Conservation (phyloP, 352 stramenopile species). For the Pilasporangium apinafurcum region DNA sequence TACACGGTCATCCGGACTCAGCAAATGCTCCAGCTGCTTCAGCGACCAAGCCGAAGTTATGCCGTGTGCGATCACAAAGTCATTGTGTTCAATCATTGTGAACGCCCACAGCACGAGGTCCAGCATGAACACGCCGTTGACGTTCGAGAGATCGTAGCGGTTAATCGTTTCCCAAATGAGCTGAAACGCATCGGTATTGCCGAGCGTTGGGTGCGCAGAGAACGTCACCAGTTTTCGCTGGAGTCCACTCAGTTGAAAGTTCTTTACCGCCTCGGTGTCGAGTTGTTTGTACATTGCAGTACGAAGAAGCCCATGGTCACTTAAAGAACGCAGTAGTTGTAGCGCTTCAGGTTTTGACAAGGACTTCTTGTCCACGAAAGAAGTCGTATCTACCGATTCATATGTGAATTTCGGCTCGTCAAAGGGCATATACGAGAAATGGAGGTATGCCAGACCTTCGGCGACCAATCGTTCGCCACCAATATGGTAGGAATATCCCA, state of each 20-base stretch:
- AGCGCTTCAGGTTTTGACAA: slow-evolving; percentile 13
- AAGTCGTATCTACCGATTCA: background rate
- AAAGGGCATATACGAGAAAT: slow-evolving; percentile 26
- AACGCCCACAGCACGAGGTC: slow-evolving; percentile 33
- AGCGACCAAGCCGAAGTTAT: slow-evolving; percentile 30
- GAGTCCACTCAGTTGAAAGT: slow-evolving; percentile 22
- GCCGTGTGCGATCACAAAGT: slow-evolving; percentile 30
- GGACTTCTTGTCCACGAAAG: slow-evolving; percentile 2
- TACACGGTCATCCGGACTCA: slow-evolving; percentile 11
- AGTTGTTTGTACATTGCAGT: slow-evolving; percentile 16
- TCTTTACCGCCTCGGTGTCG: slow-evolving; percentile 9
- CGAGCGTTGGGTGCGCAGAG: slow-evolving; percentile 13
- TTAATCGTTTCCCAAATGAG: slow-evolving; percentile 18
- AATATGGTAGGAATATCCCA: slow-evolving; percentile 32
- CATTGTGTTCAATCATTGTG: slow-evolving; percentile 25
- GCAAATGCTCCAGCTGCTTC: slow-evolving; percentile 28
- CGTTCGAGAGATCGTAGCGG: slow-evolving; percentile 14
- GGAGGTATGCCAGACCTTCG: slow-evolving; percentile 28
- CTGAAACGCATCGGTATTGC: slow-evolving; percentile 16
- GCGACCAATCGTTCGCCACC: slow-evolving; percentile 21
- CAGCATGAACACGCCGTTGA: slow-evolving; percentile 17
- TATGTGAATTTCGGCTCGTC: slow-evolving; percentile 7
- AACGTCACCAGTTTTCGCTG: slow-evolving; percentile 21
- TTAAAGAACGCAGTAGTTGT: slow-evolving; percentile 10
- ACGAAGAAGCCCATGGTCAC: slow-evolving; percentile 14